These are phyloP conservation scores for Kodamaea fukazawae DNA, from an alignment of 805 yeast species.

Conservation along the genomic window DNA sequence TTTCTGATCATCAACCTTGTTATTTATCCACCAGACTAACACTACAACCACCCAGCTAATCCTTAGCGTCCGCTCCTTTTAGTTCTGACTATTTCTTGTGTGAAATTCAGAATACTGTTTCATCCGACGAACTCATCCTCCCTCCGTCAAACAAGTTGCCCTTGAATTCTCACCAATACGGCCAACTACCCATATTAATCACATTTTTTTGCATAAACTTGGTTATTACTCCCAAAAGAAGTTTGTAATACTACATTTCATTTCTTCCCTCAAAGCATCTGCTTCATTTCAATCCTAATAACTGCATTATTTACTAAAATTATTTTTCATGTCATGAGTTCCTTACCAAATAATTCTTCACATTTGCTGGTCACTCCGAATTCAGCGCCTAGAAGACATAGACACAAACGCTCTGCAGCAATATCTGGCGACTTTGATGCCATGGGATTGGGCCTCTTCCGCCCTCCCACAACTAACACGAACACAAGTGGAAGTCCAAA, in stretches of 20 bases:
- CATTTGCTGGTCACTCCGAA: slow-evolving; percentile 9
- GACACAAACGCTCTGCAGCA: slow-evolving; percentile 84
- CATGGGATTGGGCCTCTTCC: slow-evolving; percentile 36
- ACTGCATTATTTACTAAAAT: background rate
- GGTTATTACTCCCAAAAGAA: no score
- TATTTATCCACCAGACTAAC: no score
- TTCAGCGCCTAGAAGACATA: slow-evolving; percentile 50
- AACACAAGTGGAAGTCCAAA: slow-evolving; percentile 1
- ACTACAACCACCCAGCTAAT: background rate
- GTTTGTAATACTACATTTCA: background rate
- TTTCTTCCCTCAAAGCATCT: background rate
- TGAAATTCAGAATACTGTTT: no score
- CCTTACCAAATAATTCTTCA: slow-evolving; percentile 9
- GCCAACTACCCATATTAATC: no score
- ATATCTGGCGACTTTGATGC: slow-evolving; percentile 81
- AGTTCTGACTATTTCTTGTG: no score
- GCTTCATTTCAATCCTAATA: background rate
- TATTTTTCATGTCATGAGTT: slow-evolving; percentile 9
- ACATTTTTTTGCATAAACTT: no score
- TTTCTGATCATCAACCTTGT: background rate
- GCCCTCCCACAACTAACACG: slow-evolving; percentile 19
- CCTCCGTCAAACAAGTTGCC: no score
- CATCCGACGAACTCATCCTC: no score
- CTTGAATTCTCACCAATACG: no score
- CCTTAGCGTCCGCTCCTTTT: slow-evolving; percentile 10